phyloP scores from a whole-genome alignment of 768 basidiomycete species.

The Boletus barrowsii region DNA sequence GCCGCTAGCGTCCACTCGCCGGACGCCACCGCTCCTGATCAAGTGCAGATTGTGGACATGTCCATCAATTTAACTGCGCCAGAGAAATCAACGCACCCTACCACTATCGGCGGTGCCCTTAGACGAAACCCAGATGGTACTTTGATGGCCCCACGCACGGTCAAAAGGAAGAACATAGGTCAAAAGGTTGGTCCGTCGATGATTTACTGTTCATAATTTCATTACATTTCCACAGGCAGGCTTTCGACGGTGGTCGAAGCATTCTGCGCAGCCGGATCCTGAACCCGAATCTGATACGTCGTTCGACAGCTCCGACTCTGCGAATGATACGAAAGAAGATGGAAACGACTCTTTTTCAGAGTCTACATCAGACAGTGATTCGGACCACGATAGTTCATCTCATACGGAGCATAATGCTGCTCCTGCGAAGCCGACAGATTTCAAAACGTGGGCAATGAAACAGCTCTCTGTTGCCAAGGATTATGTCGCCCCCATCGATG shows the following conservation, averaged over 20 bases:
- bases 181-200: constrained; percentile 40
- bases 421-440: constrained; percentile 46
- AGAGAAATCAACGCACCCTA: constrained; percentile 14
- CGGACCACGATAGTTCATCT: constrained; percentile 16
- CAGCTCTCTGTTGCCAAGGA: constrained; percentile 59
- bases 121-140: constrained; percentile 65
- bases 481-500: constrained; percentile 24
- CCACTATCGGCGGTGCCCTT: constrained; percentile 59
- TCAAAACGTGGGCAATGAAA: constrained; percentile 88
- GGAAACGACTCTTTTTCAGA: constrained; percentile 15
- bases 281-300: constrained; percentile 51
- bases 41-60: constrained; percentile 16
- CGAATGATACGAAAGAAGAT: constrained; percentile 46
- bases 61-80: constrained; percentile 8
- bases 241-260: constrained; percentile 53
- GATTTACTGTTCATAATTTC: constrained; percentile 1
- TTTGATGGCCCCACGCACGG: constrained; percentile 43
- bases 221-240: constrained; percentile 26
- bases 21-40: neutral
- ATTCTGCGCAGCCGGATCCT: constrained; percentile 25
- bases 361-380: constrained; percentile 17
- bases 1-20: constrained; percentile 11
- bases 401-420: constrained; percentile 17
- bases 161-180: constrained; percentile 42
- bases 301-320: constrained; percentile 79